Conservation (phyloP, 371 early-diverging fungal genomes). For the Mortierella sp. region DNA sequence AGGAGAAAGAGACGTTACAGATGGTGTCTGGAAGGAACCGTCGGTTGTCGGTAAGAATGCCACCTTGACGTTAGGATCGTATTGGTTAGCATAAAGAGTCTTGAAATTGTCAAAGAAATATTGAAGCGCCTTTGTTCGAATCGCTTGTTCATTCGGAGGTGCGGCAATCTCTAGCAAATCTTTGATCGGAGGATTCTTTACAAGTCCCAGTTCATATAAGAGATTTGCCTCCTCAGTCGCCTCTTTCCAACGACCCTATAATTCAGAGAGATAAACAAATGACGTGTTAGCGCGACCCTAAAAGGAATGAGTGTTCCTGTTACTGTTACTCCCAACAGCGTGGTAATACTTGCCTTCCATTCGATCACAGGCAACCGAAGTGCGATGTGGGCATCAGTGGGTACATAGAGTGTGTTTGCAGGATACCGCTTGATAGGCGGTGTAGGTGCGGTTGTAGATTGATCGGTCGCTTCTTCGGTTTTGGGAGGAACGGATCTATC, state of each 20-base stretch:
- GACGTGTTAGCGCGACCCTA: background rate
- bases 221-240: slow-evolving; percentile 69
- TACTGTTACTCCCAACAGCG: slow-evolving; percentile 57
- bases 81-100: slow-evolving; percentile 60
- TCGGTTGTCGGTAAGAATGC: slow-evolving; percentile 74
- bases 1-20: no score
- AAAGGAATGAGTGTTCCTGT: slow-evolving; percentile 55
- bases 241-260: slow-evolving; percentile 54
- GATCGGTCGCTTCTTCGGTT: slow-evolving; percentile 16
- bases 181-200: slow-evolving; percentile 62
- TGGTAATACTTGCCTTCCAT: slow-evolving; percentile 61
- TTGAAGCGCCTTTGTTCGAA: slow-evolving; percentile 64
- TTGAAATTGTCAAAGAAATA: slow-evolving; percentile 82
- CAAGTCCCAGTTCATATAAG: slow-evolving; percentile 73
- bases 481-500: slow-evolving; percentile 26
- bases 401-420: slow-evolving; percentile 80
- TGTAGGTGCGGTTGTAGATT: slow-evolving; percentile 6
- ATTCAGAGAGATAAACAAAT: background rate
- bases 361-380: slow-evolving; percentile 77
- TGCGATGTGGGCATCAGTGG: slow-evolving; percentile 67
- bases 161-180: slow-evolving; percentile 67
- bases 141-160: slow-evolving; percentile 42
- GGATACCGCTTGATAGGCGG: slow-evolving; percentile 62
- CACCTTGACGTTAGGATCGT: slow-evolving; percentile 59
- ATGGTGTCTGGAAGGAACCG: slow-evolving; percentile 60